These are phyloP conservation scores for Apophysomyces sp. DNA, from an alignment of 371 early-diverging fungal species.

Conservation along the genomic window DNA sequence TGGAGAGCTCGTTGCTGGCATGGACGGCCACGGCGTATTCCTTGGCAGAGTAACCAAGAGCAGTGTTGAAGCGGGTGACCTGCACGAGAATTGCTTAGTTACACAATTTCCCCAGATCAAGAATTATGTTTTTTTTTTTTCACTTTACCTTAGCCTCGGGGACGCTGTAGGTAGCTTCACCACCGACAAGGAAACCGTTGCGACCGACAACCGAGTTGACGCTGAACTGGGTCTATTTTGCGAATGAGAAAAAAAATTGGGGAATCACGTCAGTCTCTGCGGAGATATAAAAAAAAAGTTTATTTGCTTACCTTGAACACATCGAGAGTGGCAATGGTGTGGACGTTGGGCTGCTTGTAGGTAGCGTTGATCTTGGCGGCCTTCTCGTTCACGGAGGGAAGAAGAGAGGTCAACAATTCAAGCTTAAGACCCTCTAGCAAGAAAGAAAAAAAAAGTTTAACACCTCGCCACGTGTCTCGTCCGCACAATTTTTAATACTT, in stretches of 20 bases:
- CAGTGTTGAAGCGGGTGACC: slow-evolving; percentile 83
- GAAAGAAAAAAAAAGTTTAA: not conserved
- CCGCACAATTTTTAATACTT: slow-evolving; percentile 15
- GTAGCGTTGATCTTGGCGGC: slow-evolving; percentile 45
- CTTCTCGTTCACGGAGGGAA: slow-evolving; percentile 50
- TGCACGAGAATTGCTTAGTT: slow-evolving; percentile 11
- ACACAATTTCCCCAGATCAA: not conserved
- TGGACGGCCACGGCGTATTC: slow-evolving; percentile 89
- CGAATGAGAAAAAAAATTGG: not conserved
- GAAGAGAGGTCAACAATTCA: slow-evolving; percentile 44
- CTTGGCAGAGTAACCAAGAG: slow-evolving; percentile 82
- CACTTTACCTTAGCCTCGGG: slow-evolving; percentile 67
- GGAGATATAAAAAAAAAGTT: not conserved
- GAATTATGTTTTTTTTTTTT: not conserved
- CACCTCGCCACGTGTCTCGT: not conserved
- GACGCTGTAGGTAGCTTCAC: slow-evolving; percentile 91
- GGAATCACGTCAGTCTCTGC: not conserved
- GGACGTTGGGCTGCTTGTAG: slow-evolving; percentile 50
- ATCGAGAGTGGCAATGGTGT: slow-evolving; percentile 47
- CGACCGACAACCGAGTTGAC: slow-evolving; percentile 61
- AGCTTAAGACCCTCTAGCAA: slow-evolving; percentile 48
- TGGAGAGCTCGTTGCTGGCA: slow-evolving; percentile 69
- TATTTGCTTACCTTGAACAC: slow-evolving; percentile 42
- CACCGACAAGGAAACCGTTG: slow-evolving; percentile 89
- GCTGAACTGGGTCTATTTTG: slow-evolving; percentile 40